A percentile compares a stretch with the other conserved stretches of the same genome.
Conservation (phyloP, 306 rosid genomes). For the Lablab purpureus region DNA sequence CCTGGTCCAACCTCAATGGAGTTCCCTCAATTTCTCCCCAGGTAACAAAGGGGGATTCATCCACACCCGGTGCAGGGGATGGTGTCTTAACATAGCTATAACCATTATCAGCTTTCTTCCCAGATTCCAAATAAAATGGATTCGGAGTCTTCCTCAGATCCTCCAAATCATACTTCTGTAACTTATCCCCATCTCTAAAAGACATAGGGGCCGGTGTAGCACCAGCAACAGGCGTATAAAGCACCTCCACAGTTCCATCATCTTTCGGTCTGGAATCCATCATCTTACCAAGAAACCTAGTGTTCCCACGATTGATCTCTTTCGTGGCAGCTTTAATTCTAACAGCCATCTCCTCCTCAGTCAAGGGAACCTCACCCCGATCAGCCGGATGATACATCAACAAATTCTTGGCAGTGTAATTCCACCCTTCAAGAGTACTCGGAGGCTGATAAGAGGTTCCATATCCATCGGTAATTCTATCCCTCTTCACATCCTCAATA, state of each 20-base stretch:
- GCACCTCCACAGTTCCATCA: slow-evolving; percentile 75
- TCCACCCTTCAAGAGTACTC: slow-evolving; percentile 90
- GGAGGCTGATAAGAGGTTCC: slow-evolving; percentile 95
- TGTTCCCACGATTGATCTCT: slow-evolving; percentile 71
- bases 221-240: slow-evolving; percentile 84
- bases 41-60: slow-evolving; percentile 89
- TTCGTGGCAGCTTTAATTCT: slow-evolving; percentile 82
- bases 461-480: slow-evolving; percentile 91
- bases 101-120: slow-evolving; percentile 83
- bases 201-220: slow-evolving; percentile 68
- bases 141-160: slow-evolving; percentile 94
- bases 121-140: slow-evolving; percentile 81
- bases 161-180: slow-evolving; percentile 95
- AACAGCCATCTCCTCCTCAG: slow-evolving; percentile 75
- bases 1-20: slow-evolving; percentile 86
- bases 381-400: slow-evolving; percentile 97
- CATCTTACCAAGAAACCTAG: slow-evolving; percentile 82
- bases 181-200: slow-evolving; percentile 74
- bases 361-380: slow-evolving; percentile 84
- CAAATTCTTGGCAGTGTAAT: slow-evolving; percentile 80
- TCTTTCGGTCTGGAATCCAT: slow-evolving; percentile 83
- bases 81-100: slow-evolving; percentile 90
- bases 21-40: slow-evolving; percentile 99
- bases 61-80: slow-evolving; percentile 92
- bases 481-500: slow-evolving; percentile 82